These are phyloP conservation scores for Podospora didyma DNA, from an alignment of 495 filamentous ascomycete genomes.

Conservation along the genomic window DNA sequence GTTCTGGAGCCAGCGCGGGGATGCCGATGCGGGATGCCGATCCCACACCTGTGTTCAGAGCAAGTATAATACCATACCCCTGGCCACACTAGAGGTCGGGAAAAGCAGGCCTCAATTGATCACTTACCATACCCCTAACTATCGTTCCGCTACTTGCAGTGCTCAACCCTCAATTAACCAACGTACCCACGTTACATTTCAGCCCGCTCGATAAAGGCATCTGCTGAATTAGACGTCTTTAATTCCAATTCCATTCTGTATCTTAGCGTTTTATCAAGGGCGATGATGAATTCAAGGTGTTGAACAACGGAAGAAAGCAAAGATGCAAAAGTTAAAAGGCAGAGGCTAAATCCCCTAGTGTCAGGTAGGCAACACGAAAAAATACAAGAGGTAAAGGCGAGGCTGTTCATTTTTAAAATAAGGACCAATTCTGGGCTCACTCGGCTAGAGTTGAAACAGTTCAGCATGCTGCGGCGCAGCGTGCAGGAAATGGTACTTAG, in stretches of 20 bases:
- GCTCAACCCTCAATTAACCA: no score
- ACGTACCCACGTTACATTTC: no score
- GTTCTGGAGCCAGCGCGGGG: neutral
- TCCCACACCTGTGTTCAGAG: neutral
- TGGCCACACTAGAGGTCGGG: neutral
- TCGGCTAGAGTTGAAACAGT: neutral
- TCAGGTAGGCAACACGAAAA: neutral
- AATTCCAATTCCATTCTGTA: neutral
- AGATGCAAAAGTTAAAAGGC: neutral
- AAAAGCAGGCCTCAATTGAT: constrained; percentile 8
- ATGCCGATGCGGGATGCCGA: neutral
- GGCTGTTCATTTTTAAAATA: neutral
- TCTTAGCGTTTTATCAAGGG: neutral
- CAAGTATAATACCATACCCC: constrained; percentile 6
- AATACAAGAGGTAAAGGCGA: neutral
- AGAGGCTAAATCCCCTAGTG: neutral
- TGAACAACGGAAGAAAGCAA: constrained; percentile 1
- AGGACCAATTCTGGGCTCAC: neutral
- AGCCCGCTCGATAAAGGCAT: constrained; percentile 6
- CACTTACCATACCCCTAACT: constrained; percentile 6
- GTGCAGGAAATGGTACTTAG: no score
- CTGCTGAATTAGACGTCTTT: constrained; percentile 1
- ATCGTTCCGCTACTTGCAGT: no score
- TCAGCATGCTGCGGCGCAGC: neutral
- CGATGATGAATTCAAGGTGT: constrained; percentile 2